Percentiles rank a stretch among this genome's conserved stretches.
Evolutionary conservation across 192 early-diverging fungal genomes (phyloP).

Genomic region (Funneliformis mosseae): DNA sequence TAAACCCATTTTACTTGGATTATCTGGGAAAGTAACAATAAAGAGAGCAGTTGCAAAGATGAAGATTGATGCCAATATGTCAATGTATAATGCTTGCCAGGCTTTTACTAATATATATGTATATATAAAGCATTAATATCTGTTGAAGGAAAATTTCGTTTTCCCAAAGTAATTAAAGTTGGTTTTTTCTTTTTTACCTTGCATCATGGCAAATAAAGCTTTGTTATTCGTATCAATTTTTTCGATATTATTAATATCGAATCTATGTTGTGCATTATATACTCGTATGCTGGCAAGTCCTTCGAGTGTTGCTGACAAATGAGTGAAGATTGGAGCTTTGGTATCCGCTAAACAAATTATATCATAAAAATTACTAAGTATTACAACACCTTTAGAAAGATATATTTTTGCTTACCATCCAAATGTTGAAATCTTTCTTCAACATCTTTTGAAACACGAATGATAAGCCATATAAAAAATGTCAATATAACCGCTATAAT

Average conservation of each 20-base stretch:
- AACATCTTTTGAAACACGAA: slow-evolving; percentile 44
- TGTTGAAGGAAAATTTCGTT: not conserved
- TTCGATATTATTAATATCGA: slow-evolving; percentile 57
- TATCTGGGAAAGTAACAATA: slow-evolving; percentile 48
- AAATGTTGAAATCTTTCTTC: slow-evolving; percentile 60
- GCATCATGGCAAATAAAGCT: slow-evolving; percentile 67
- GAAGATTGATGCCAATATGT: slow-evolving; percentile 63
- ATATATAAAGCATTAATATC: too few species aligned
- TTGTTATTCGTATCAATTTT: slow-evolving; percentile 73
- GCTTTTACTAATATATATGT: slow-evolving; percentile 45
- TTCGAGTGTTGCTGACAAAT: slow-evolving; percentile 71
- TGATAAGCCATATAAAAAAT: slow-evolving; percentile 45
- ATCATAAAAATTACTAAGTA: not conserved
- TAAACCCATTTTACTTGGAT: slow-evolving; percentile 57
- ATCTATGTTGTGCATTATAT: slow-evolving; percentile 60
- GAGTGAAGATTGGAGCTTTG: slow-evolving; percentile 72
- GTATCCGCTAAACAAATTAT: slow-evolving; percentile 46
- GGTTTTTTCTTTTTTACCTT: slow-evolving; percentile 43
- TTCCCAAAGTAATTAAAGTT: not conserved
- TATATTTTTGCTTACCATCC: slow-evolving; percentile 46
- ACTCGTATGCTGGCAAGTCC: slow-evolving; percentile 70
- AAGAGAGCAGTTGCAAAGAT: slow-evolving; percentile 65
- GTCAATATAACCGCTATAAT: slow-evolving; percentile 50
- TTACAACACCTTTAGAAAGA: not conserved
- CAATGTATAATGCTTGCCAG: slow-evolving; percentile 64